phyloP scores from a whole-genome alignment of 164 flowering plant species.

The Cinnamomum chago region DNA sequence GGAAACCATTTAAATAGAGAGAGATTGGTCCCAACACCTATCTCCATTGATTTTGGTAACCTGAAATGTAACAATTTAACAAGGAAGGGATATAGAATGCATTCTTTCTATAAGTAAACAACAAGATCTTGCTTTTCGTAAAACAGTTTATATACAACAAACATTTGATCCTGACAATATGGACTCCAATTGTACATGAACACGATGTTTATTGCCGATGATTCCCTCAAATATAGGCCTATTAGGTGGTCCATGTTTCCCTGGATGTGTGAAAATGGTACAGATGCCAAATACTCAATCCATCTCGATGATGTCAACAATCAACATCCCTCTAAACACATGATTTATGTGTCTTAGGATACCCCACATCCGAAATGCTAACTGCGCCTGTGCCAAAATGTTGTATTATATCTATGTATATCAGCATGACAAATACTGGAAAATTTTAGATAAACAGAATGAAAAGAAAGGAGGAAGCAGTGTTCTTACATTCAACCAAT shows the following conservation, averaged over 20 bases:
- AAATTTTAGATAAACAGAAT: no score
- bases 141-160: neutral
- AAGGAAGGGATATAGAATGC: no score
- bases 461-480: neutral
- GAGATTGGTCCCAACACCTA: no score
- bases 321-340: neutral
- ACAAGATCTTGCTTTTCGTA: no score
- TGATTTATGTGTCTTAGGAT: neutral
- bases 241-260: no score
- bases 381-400: neutral
- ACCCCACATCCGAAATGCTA: neutral
- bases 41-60: no score
- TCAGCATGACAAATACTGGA: neutral
- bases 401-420: neutral
- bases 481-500: neutral
- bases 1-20: no score
- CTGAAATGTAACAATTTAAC: no score
- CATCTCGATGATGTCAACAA: neutral
- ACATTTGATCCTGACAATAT: neutral
- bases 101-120: no score
- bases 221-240: neutral
- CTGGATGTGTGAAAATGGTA: no score
- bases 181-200: neutral
- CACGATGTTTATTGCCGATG: neutral
- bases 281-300: neutral